Evolutionary conservation across 2,329 filamentous ascomycete species (phyloP).

Genomic region (Fusarium burgessii): DNA sequence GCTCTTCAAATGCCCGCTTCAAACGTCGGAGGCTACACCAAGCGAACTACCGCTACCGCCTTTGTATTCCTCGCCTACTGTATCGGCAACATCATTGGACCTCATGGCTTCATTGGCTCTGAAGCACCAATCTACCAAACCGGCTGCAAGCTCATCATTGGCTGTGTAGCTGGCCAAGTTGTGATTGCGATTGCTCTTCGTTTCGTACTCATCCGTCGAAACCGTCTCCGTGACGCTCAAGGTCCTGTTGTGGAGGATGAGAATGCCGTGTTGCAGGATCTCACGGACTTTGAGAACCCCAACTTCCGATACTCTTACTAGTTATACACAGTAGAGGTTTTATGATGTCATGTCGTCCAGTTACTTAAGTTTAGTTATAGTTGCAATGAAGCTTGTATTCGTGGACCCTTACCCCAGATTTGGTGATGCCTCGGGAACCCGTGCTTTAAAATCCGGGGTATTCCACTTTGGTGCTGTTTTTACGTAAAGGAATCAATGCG

Average conservation of each 20-base stretch:
- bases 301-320: conserved; percentile 47
- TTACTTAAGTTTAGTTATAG: background rate
- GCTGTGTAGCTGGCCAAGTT: conserved; percentile 41
- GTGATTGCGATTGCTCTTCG: conserved; percentile 36
- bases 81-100: conserved; percentile 45
- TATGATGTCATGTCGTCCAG: conserved; percentile 8
- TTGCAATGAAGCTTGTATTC: conserved; percentile 9
- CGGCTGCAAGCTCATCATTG: conserved; percentile 58
- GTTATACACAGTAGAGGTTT: background rate
- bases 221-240: conserved; percentile 40
- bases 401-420: conserved; percentile 11
- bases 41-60: conserved; percentile 59
- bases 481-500: conserved; percentile 30
- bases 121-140: conserved; percentile 65
- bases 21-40: conserved; percentile 63
- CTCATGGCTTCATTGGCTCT: conserved; percentile 55
- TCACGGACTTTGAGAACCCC: conserved; percentile 47
- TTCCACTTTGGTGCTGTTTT: background rate
- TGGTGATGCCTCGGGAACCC: background rate
- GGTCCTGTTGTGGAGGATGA: conserved; percentile 38
- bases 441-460: conserved; percentile 20
- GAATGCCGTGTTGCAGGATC: conserved; percentile 40
- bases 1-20: conserved; percentile 65
- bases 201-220: conserved; percentile 42
- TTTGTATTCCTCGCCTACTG: conserved; percentile 62